Percentiles rank a stretch among this genome's conserved stretches.
Evolutionary conservation across 2,329 filamentous ascomycete species (phyloP).

Genomic region (Cytospora chrysosperma): DNA sequence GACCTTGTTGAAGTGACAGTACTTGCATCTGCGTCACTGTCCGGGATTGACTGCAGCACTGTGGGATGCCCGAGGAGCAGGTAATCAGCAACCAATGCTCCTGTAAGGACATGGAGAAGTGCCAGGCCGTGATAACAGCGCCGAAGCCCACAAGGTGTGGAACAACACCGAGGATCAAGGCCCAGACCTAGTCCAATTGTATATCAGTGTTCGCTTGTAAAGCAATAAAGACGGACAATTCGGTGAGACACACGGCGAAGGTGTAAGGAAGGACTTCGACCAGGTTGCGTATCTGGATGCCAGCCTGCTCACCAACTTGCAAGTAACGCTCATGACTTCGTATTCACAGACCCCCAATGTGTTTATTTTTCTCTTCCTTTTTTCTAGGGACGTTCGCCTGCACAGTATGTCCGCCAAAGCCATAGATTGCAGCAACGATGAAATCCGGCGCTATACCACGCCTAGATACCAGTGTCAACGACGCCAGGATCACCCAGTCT

Average conservation of each 20-base stretch:
- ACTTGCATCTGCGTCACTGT: constrained; percentile 3
- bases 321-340: too few relatives aligned
- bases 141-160: constrained; percentile 21
- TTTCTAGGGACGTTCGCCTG: background rate
- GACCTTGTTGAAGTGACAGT: constrained; percentile 14
- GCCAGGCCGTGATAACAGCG: constrained; percentile 27
- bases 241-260: constrained; percentile 27
- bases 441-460: constrained; percentile 10
- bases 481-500: constrained; percentile 35
- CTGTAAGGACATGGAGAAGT: too few relatives aligned
- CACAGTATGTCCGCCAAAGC: constrained; percentile 13
- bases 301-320: too few relatives aligned
- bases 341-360: background rate
- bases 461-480: constrained; percentile 30
- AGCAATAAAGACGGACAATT: constrained; percentile 31
- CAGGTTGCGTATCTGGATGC: constrained; percentile 19
- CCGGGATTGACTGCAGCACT: constrained; percentile 27
- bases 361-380: too few relatives aligned
- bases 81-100: too few relatives aligned
- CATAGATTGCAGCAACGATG: constrained; percentile 11
- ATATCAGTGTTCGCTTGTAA: constrained; percentile 30
- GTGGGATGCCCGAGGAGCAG: constrained; percentile 18
- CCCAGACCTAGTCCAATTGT: constrained; percentile 28
- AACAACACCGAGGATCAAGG: constrained; percentile 24
- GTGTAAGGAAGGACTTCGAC: constrained; percentile 28